Conservation (phyloP, 2,329 filamentous ascomycete genomes). For the Epichloe coenophiala region DNA sequence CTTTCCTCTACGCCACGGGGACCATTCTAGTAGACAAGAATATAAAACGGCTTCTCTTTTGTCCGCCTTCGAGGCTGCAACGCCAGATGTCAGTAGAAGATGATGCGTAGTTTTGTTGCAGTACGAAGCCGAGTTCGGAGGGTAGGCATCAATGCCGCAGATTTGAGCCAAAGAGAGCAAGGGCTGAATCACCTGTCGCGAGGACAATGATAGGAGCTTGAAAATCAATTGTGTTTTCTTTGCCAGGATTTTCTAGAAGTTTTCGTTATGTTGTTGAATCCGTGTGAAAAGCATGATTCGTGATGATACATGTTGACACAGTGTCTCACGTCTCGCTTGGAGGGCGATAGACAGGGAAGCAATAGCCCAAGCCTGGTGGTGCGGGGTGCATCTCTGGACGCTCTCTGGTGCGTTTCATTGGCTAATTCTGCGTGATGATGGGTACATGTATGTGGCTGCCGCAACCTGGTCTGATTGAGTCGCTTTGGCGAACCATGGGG, state of each 20-base stretch:
- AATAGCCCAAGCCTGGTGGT: not conserved
- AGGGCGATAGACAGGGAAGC: not conserved
- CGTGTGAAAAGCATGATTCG: not conserved
- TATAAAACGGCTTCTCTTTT: no score
- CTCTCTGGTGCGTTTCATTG: not conserved
- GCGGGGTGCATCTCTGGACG: not conserved
- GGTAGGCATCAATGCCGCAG: no score
- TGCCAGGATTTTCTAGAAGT: not conserved
- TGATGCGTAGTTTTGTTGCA: no score
- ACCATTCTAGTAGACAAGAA: not conserved
- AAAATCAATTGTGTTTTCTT: not conserved
- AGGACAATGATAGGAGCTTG: not conserved
- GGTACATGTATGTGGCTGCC: not conserved
- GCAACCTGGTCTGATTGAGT: constrained; percentile 4
- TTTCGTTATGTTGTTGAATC: not conserved
- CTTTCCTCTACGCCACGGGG: not conserved
- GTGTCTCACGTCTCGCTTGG: not conserved
- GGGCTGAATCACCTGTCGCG: no score
- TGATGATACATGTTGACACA: not conserved
- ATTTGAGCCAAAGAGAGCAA: no score
- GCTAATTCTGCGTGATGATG: not conserved
- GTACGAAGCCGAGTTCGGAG: no score
- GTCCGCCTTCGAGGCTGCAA: no score
- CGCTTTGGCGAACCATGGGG: constrained; percentile 4
- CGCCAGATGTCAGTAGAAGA: no score